A percentile compares a stretch with the other conserved stretches of the same genome.
Evolutionary conservation across 2,329 filamentous ascomycete species (phyloP).

Genomic region (Talaromyces sp.): DNA sequence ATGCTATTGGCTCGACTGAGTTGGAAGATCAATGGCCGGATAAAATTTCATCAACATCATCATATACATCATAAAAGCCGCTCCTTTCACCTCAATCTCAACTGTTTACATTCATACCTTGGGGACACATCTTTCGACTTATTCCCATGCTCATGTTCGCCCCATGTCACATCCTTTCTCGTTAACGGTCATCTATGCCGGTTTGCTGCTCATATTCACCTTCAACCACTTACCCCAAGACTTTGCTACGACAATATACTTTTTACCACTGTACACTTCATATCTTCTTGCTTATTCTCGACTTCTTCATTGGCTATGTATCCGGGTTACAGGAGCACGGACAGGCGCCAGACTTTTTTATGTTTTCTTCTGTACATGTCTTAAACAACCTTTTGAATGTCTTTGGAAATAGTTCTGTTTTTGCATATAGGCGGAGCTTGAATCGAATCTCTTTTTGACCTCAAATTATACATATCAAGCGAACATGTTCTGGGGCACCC

Average conservation of each 20-base stretch:
- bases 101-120: not conserved
- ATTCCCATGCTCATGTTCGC: not conserved
- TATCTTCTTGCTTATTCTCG: not conserved
- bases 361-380: not conserved
- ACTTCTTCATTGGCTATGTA: not conserved
- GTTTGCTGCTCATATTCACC: not conserved
- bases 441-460: not conserved
- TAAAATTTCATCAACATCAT: slow-evolving; percentile 3
- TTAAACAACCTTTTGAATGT: not conserved
- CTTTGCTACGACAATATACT: not conserved
- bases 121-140: not conserved
- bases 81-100: not conserved
- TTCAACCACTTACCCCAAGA: not conserved
- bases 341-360: slow-evolving; percentile 1
- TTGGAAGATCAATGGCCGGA: slow-evolving; percentile 18
- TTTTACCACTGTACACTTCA: not conserved
- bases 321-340: slow-evolving; percentile 6
- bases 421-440: slow-evolving; percentile 4
- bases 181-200: not conserved
- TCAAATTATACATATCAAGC: not conserved
- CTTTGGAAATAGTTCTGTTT: not conserved
- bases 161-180: not conserved
- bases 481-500: too few species aligned
- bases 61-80: not conserved
- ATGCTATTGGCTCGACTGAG: slow-evolving; percentile 12